Conservation (phyloP, 2,329 filamentous ascomycete genomes). For the Xylaria sp. region DNA sequence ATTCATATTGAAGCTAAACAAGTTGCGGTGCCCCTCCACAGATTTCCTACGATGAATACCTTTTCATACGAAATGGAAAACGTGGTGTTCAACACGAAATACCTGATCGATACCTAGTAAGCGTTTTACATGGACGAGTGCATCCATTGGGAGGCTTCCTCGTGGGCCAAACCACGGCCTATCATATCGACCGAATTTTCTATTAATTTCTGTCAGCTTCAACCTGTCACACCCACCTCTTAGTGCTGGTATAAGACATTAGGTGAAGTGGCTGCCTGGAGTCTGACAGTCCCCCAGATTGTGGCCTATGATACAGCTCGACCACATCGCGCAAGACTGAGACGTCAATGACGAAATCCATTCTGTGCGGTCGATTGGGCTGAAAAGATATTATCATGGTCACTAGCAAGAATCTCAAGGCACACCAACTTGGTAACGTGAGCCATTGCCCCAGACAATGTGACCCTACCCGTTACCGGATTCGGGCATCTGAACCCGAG, state of each 20-base stretch:
- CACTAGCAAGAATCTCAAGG: constrained; percentile 8
- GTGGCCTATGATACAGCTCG: constrained; percentile 12
- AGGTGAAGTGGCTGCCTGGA: background rate
- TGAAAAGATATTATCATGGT: background rate
- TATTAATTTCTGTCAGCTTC: background rate
- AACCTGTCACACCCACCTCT: background rate
- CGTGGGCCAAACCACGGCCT: no score
- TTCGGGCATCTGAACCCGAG: background rate
- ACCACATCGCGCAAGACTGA: background rate
- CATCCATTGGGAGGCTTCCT: no score
- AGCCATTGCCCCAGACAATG: constrained; percentile 12
- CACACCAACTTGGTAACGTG: constrained; percentile 11
- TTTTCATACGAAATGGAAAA: background rate
- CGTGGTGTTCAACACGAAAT: background rate
- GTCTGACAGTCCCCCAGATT: background rate
- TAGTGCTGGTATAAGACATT: background rate
- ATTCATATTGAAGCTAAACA: background rate
- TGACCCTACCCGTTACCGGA: constrained; percentile 15
- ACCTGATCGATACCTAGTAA: no score
- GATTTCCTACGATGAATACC: background rate
- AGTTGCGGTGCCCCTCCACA: background rate
- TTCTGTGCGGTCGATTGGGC: constrained; percentile 1
- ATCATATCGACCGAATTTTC: background rate
- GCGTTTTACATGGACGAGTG: no score
- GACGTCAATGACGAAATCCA: background rate